These are phyloP conservation scores for Mortierella alpina DNA, from an alignment of 192 early-diverging fungal genomes.

Conservation along the genomic window DNA sequence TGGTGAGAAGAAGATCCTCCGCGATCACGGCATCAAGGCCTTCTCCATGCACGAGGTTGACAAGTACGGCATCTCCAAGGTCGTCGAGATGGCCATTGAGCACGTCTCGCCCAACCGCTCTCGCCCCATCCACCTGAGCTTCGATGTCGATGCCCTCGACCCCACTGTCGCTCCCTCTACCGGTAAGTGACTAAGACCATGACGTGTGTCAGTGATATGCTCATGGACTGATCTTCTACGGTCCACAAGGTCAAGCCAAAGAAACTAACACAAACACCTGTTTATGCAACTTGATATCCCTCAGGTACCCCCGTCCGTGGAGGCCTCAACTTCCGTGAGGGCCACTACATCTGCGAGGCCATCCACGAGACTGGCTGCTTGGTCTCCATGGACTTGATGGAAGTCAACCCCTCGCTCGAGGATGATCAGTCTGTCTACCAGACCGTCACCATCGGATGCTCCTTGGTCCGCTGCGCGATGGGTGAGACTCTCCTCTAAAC, in stretches of 20 bases:
- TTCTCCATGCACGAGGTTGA: slow-evolving; percentile 98
- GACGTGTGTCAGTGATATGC: background rate
- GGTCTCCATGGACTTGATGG: slow-evolving; percentile 93
- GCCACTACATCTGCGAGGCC: slow-evolving; percentile 96
- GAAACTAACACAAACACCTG: slow-evolving; percentile 1
- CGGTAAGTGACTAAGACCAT: slow-evolving; percentile 20
- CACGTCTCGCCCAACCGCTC: slow-evolving; percentile 81
- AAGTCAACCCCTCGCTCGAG: slow-evolving; percentile 92
- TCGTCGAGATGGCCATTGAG: slow-evolving; percentile 93
- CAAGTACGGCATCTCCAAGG: slow-evolving; percentile 90
- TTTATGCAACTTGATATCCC: background rate
- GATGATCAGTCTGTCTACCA: slow-evolving; percentile 79
- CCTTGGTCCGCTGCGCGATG: slow-evolving; percentile 84
- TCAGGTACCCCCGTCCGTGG: slow-evolving; percentile 95
- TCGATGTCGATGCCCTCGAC: slow-evolving; percentile 97
- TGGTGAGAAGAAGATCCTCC: slow-evolving; percentile 87
- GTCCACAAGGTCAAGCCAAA: background rate
- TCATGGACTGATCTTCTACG: background rate
- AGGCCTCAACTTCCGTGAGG: slow-evolving; percentile 95
- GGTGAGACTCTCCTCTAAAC: slow-evolving; percentile 77
- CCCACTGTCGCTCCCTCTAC: slow-evolving; percentile 94
- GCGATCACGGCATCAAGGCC: slow-evolving; percentile 87
- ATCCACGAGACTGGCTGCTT: slow-evolving; percentile 88
- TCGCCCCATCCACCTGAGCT: slow-evolving; percentile 88
- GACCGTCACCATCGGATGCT: slow-evolving; percentile 93